Base-by-base conservation (phyloP, 805 yeast genomes). In the Barnettozyma botsteinii region DNA sequence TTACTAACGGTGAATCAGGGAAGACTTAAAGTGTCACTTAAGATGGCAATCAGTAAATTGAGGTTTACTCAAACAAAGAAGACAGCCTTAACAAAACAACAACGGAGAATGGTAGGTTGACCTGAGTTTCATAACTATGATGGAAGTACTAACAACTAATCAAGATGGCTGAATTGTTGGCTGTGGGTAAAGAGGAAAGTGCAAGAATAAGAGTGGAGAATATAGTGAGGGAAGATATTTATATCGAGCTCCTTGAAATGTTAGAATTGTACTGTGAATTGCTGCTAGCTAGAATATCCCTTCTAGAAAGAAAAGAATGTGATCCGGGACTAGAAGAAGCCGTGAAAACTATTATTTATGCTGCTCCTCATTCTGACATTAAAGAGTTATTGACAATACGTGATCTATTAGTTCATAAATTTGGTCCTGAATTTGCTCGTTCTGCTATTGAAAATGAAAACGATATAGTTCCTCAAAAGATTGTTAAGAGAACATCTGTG, bases 191-290 rank as follows among this genome's bases (percentile, higher is more conserved):
- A 54, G 89, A 85, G 46, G 79, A 81, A 37, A 84, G 88, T 51
- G 96, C 96, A 10, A 73, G 73, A 41, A 86, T 86, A 41, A 63
- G 95, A 36, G 91, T 85, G 4, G 96, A 87, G 57, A 83, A 84
- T 51, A 75, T 87, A 41, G 84, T 88, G 24, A 71, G 89, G 26
- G 91, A 85, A 49, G 96, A 87, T 55, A 75, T 85, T 24, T 76
- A 80, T 52, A 75, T 84, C 18, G 96, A 87, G 61, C 65, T 87
- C 19, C 64, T 87, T 38, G 96, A 88, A 58, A 75, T 76, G 33
- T 60, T 87, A 34, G 96, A 88, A 60, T 64, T 88, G 15, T 85
- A 85, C 57, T 81, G 95, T 54, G 96, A 88, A 60, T 65, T 87
- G 4, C 58, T 85, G 17, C 69, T 83, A 35, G 95, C 96, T 0